Conservation (phyloP, 306 rosid genomes). For the Psophocarpus tetragonolobus region DNA sequence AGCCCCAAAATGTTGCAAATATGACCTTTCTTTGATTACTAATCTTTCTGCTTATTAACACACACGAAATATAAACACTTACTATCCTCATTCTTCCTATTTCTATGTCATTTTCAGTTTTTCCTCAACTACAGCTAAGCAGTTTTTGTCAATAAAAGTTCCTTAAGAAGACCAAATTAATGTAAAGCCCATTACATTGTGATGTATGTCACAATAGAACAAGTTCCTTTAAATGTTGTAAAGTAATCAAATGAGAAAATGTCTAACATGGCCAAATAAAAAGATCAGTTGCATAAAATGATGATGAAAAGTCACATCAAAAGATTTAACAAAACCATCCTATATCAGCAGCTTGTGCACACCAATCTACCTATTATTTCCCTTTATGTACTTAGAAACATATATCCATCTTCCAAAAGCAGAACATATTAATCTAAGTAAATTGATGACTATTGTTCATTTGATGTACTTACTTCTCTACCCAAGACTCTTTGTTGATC, state of each 20-base stretch:
- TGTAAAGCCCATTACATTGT: not conserved
- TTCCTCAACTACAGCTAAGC: slow-evolving; percentile 11
- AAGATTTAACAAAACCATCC: slow-evolving; percentile 13
- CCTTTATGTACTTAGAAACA: not conserved
- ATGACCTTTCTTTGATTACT: slow-evolving; percentile 9
- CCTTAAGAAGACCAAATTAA: slow-evolving; percentile 24
- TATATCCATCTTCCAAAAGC: not conserved
- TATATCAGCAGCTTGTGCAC: not conserved
- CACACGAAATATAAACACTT: slow-evolving; percentile 19
- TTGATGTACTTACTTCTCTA: slow-evolving; percentile 72
- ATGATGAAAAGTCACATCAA: slow-evolving; percentile 11
- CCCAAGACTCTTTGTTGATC: slow-evolving; percentile 80
- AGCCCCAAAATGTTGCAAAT: slow-evolving; percentile 16
- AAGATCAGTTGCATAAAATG: slow-evolving; percentile 5
- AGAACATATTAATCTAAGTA: slow-evolving; percentile 12
- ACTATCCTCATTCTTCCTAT: slow-evolving; percentile 13
- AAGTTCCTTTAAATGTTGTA: slow-evolving; percentile 5
- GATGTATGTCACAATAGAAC: not conserved
- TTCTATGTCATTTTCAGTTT: slow-evolving; percentile 1
- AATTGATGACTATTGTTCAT: slow-evolving; percentile 15
- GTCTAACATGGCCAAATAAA: not conserved
- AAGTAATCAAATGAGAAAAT: slow-evolving; percentile 13
- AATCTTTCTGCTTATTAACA: not conserved
- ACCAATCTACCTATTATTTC: not conserved
- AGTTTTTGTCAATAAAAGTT: not conserved